Conservation (phyloP, 2,329 filamentous ascomycete species). For the Aspergillus intermedius region DNA sequence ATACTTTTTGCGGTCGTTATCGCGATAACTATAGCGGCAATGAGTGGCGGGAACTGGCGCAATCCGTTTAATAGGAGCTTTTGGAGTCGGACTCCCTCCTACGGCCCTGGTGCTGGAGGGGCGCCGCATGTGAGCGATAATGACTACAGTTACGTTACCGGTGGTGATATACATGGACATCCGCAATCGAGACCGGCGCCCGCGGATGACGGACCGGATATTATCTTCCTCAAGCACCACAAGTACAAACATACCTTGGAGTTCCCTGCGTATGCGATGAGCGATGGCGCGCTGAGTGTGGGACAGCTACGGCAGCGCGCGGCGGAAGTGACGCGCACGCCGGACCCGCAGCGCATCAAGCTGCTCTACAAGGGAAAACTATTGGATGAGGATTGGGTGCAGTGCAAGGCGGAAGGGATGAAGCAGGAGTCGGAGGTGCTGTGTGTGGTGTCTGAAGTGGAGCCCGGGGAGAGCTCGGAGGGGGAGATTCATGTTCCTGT, state of each 20-base stretch:
- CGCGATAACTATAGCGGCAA: constrained; percentile 24
- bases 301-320: constrained; percentile 36
- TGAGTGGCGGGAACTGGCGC: constrained; percentile 25
- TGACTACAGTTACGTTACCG: constrained; percentile 36
- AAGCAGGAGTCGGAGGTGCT: constrained; percentile 45
- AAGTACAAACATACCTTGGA: constrained; percentile 36
- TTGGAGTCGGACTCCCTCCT: constrained; percentile 22
- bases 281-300: constrained; percentile 38
- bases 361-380: constrained; percentile 44
- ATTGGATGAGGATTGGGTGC: constrained; percentile 34
- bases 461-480: constrained; percentile 21
- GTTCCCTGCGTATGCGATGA: constrained; percentile 43
- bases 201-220: constrained; percentile 29
- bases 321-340: constrained; percentile 30
- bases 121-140: constrained; percentile 31
- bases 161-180: constrained; percentile 26
- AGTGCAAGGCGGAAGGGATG: constrained; percentile 39
- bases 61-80: constrained; percentile 22
- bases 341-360: constrained; percentile 33
- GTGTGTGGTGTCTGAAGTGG: constrained; percentile 39
- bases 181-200: constrained; percentile 9
- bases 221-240: constrained; percentile 39
- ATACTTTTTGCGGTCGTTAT: constrained; percentile 11
- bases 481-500: constrained; percentile 18
- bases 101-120: constrained; percentile 4